Percentiles rank a stretch among this genome's conserved stretches.
Evolutionary conservation across 2,329 filamentous ascomycete species (phyloP).

Genomic region (Mycosphaerella sp.): DNA sequence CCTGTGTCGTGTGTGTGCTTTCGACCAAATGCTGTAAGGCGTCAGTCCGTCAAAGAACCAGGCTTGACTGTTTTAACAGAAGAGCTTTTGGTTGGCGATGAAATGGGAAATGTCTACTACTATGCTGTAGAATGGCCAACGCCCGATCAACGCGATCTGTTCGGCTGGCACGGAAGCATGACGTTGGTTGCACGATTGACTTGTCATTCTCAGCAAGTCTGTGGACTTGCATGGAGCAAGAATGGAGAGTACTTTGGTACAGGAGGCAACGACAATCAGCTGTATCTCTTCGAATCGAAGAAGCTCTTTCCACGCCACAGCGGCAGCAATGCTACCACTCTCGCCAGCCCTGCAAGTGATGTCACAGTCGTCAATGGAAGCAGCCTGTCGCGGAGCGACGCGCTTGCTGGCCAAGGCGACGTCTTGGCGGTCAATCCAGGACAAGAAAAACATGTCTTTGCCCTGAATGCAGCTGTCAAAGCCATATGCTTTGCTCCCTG

Average conservation of each 20-base stretch:
- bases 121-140: constrained; percentile 81
- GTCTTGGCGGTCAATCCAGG: constrained; percentile 30
- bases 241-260: constrained; percentile 74
- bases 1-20: constrained; percentile 77
- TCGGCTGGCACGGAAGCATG: constrained; percentile 72
- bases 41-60: constrained; percentile 46
- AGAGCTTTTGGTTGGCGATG: constrained; percentile 80
- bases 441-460: constrained; percentile 63
- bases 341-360: constrained; percentile 1
- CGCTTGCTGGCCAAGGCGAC: constrained; percentile 26
- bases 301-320: constrained; percentile 40
- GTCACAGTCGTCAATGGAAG: constrained; percentile 19
- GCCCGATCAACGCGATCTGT: constrained; percentile 55
- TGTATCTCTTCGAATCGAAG: constrained; percentile 69
- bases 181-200: constrained; percentile 69
- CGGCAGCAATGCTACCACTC: constrained; percentile 1
- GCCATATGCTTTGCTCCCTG: constrained; percentile 96
- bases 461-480: constrained; percentile 84
- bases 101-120: constrained; percentile 74
- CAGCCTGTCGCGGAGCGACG: background rate
- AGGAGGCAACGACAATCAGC: constrained; percentile 87
- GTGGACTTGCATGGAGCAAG: constrained; percentile 80
- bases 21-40: constrained; percentile 56
- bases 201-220: constrained; percentile 83
- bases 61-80: constrained; percentile 60